Conservation (phyloP, 495 filamentous ascomycete species). For the Aspergillus sclerotioniger region DNA sequence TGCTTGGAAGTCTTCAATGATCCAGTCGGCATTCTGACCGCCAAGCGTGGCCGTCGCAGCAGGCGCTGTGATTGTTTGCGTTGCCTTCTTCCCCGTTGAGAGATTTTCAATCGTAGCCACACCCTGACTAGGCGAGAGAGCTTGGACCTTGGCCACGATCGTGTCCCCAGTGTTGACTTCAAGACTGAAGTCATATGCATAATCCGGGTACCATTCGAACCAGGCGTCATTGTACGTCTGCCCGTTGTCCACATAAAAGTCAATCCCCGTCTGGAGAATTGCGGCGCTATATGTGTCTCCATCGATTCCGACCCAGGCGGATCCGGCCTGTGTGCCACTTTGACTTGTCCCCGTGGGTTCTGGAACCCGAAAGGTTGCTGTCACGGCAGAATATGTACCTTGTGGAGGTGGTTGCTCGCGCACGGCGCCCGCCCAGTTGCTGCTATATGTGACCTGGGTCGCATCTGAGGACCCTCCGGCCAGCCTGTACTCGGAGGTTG, state of each 20-base stretch:
- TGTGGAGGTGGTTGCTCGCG: conserved; percentile 41
- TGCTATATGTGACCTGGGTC: conserved; percentile 54
- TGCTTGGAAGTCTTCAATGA: conserved; percentile 61
- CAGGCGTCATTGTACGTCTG: conserved; percentile 51
- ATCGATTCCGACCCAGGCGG: conserved; percentile 65
- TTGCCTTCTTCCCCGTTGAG: conserved; percentile 52
- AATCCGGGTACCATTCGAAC: conserved; percentile 65
- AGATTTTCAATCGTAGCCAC: conserved; percentile 56
- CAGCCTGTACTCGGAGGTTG: conserved; percentile 18
- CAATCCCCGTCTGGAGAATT: conserved; percentile 61
- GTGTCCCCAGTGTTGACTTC: conserved; percentile 53
- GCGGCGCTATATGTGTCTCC: conserved; percentile 56
- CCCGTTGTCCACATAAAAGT: conserved; percentile 48
- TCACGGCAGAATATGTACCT: conserved; percentile 50
- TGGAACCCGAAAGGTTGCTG: conserved; percentile 56
- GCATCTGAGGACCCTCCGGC: conserved; percentile 20
- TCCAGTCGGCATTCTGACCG: conserved; percentile 60
- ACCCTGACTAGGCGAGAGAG: conserved; percentile 47
- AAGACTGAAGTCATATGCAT: conserved; percentile 56
- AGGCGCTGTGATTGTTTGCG: conserved; percentile 47
- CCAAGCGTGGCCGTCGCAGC: conserved; percentile 34
- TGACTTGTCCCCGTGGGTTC: conserved; percentile 36
- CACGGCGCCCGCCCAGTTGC: conserved; percentile 62
- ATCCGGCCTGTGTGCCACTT: conserved; percentile 42
- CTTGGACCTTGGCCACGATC: conserved; percentile 53